Base-by-base conservation (phyloP, 2,329 filamentous ascomycete genomes). In the Colletotrichum sp. region DNA sequence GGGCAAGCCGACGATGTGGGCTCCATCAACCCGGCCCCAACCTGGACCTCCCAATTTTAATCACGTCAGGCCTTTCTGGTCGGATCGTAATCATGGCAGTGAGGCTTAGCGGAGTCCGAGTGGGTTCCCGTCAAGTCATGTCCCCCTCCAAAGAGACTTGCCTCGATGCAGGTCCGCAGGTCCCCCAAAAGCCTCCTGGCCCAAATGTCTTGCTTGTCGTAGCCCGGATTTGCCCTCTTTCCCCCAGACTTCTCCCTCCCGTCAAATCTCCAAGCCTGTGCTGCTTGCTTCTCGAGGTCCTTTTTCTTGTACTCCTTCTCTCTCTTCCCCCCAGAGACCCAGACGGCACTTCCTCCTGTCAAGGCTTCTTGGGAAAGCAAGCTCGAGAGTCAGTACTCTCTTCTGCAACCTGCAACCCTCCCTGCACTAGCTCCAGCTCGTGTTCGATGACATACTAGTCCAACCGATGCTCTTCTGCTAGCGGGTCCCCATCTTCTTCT, bases 31-130 rank as follows among this genome's bases (percentile, higher is more conserved):
- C 59, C 59, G 68, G 68, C n/a, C 68, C 68, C 32, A 74, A 68
- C 69, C 57, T 72, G 69, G 69, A 55, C 73, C 73, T 72, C 57
- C 73, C 73, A 75, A 75, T 75, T 75, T 75, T 72, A 75, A 75
- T 75, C 73, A 75, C 73, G 69, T 68, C 73, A 75, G 73, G 69
- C 39, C 73, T 39, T 39, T 61, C 69, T 57, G 61, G 63, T 72
- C 73, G 73, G 69, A 68, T 75, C 73, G 57, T 75, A 72, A 72
- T 75, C 69, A 75, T 72, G 69, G 73, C 73, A 75, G 69, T 72
- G 73, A 75, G 69, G 69, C 73, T 72, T 72, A 68, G 73, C 73
- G 57, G 73, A 75, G 63, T 75, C 73, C 73, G 69, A 72, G 69
- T 75, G 73, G 73, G 69, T 75, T 75, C 69, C 63, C 73, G 55